phyloP scores from a whole-genome alignment of 2,329 filamentous ascomycete genomes.

The Plenodomus tracheiphilus region DNA sequence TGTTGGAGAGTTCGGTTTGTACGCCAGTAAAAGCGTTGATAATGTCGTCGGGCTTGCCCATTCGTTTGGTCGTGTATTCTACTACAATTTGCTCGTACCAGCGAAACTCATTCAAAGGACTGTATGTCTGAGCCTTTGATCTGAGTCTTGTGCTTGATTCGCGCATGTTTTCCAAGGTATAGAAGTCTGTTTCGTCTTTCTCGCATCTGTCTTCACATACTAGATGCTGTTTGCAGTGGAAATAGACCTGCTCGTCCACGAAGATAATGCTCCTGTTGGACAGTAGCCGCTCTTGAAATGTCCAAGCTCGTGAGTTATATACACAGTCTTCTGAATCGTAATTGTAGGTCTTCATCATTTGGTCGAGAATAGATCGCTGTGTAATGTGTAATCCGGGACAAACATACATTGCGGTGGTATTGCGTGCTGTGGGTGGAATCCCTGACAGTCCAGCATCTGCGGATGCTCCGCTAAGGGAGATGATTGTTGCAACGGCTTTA shows the following conservation, averaged over 20 bases:
- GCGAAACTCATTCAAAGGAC: constrained; percentile 4
- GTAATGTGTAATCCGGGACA: constrained; percentile 4
- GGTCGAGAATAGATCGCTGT: constrained; percentile 5
- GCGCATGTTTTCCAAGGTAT: constrained; percentile 3
- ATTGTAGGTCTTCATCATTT: background rate
- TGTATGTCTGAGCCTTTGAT: background rate
- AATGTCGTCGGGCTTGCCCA: constrained; percentile 4
- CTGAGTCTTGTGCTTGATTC: constrained; percentile 1
- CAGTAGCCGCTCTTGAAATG: constrained; percentile 12
- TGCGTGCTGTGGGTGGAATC: constrained; percentile 3
- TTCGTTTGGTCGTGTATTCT: constrained; percentile 5
- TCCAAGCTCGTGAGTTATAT: constrained; percentile 12
- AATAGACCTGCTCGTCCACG: constrained; percentile 4
- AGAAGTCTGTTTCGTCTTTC: background rate
- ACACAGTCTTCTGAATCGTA: constrained; percentile 4
- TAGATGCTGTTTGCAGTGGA: constrained; percentile 5
- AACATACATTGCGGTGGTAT: background rate
- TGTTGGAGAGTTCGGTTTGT: constrained; percentile 1
- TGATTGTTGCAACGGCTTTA: constrained; percentile 3
- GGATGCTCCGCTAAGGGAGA: constrained; percentile 2
- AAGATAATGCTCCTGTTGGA: constrained; percentile 11
- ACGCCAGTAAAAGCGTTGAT: constrained; percentile 7
- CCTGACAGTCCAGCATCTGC: constrained; percentile 4
- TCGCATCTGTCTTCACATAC: constrained; percentile 1
- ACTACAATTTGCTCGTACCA: constrained; percentile 7